phyloP scores from a whole-genome alignment of 2,329 filamentous ascomycete species.

The Phaeosphaeria sp. region DNA sequence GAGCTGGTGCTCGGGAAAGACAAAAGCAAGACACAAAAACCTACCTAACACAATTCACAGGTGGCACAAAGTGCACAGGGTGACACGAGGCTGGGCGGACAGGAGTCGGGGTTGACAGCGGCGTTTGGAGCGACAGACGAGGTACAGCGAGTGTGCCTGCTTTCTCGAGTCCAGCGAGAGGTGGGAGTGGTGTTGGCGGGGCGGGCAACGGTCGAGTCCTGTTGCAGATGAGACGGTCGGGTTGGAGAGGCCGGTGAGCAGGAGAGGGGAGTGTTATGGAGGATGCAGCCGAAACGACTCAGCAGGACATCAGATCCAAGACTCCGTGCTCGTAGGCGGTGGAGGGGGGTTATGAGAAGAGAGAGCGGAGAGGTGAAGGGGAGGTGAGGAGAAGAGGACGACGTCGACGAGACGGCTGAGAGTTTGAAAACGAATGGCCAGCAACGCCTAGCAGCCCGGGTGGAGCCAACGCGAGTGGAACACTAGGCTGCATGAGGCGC shows the following conservation, averaged over 20 bases:
- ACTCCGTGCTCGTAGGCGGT: slow-evolving; percentile 48
- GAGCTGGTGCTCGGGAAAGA: slow-evolving; percentile 3
- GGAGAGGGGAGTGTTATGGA: slow-evolving; percentile 46
- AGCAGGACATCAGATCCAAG: slow-evolving; percentile 49
- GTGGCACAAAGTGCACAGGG: slow-evolving; percentile 25
- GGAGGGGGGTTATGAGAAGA: slow-evolving; percentile 37
- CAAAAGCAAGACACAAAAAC: slow-evolving; percentile 21
- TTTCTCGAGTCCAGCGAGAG: slow-evolving; percentile 42
- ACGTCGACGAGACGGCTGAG: slow-evolving; percentile 40
- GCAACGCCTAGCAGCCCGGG: slow-evolving; percentile 35
- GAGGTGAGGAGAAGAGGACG: slow-evolving; percentile 30
- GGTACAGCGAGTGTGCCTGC: slow-evolving; percentile 33
- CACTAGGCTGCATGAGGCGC: slow-evolving; percentile 25
- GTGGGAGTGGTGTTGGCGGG: slow-evolving; percentile 23
- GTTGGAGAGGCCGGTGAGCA: slow-evolving; percentile 42
- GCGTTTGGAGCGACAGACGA: slow-evolving; percentile 51
- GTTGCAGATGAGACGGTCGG: slow-evolving; percentile 44
- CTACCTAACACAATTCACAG: slow-evolving; percentile 35
- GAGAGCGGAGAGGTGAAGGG: slow-evolving; percentile 31
- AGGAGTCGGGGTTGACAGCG: slow-evolving; percentile 34
- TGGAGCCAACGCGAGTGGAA: slow-evolving; percentile 18
- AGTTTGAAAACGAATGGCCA: slow-evolving; percentile 45
- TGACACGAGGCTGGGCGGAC: slow-evolving; percentile 36
- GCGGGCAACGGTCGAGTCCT: slow-evolving; percentile 34
- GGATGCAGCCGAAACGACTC: slow-evolving; percentile 39